phyloP scores from a whole-genome alignment of 1,284 basidiomycete species.

The Fomitopsis palustris region DNA sequence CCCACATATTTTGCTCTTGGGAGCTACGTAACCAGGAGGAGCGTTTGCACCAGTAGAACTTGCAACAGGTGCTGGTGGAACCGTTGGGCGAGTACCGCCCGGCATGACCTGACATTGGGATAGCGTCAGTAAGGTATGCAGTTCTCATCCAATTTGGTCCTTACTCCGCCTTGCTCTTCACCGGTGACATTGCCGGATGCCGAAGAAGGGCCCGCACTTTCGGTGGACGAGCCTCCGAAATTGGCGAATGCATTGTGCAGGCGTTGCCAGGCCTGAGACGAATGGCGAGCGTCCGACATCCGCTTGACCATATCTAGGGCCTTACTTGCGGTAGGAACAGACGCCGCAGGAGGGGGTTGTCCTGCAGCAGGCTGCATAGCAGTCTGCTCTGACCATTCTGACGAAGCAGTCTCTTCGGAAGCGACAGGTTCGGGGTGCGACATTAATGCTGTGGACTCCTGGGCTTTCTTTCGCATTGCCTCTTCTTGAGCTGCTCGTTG shows the following conservation, averaged over 20 bases:
- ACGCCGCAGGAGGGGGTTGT: neutral
- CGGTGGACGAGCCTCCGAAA: neutral
- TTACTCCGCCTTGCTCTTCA: neutral
- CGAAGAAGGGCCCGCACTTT: neutral
- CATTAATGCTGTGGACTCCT: constrained; percentile 14
- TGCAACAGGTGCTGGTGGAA: neutral
- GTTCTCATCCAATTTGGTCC: neutral
- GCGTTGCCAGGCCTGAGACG: constrained; percentile 26
- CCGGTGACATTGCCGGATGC: neutral
- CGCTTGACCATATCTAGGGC: constrained; percentile 2
- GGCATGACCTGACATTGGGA: neutral
- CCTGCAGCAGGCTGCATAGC: neutral
- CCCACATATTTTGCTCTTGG: constrained; percentile 53
- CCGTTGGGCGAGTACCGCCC: neutral
- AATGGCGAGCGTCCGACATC: constrained; percentile 8
- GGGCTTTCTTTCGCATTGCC: constrained; percentile 24
- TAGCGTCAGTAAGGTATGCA: neutral
- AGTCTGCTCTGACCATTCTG: neutral
- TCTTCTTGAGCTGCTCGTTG: constrained; percentile 64
- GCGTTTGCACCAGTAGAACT: neutral
- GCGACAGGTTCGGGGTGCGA: neutral
- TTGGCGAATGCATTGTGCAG: neutral
- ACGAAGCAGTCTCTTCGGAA: neutral
- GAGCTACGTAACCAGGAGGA: constrained; percentile 40
- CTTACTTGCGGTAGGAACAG: neutral